These are phyloP conservation scores for Theobroma grandiflorum DNA, from an alignment of 441 rosid species.

Conservation along the genomic window DNA sequence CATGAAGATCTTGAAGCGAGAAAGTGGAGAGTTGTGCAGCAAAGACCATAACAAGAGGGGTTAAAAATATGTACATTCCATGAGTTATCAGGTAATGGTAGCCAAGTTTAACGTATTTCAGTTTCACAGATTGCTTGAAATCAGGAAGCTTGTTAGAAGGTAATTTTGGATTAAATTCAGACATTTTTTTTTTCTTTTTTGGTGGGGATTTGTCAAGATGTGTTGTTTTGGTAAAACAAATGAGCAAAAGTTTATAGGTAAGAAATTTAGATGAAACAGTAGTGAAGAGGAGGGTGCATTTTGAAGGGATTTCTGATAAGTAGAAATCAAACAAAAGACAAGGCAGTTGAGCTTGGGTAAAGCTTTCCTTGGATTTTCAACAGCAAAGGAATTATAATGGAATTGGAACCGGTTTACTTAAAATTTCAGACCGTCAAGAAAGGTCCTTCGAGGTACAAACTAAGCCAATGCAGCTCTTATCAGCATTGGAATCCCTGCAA, in stretches of 20 bases:
- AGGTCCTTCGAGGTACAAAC: background rate
- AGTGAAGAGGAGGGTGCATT: background rate
- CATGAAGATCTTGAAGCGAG: conserved; percentile 36
- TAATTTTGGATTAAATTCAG: background rate
- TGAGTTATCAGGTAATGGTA: conserved; percentile 45
- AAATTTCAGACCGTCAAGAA: background rate
- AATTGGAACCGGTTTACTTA: background rate
- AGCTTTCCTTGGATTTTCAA: background rate
- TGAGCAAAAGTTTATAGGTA: background rate
- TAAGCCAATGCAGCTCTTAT: background rate
- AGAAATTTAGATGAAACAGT: background rate
- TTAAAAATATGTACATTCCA: conserved; percentile 40
- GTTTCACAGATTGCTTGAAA: conserved; percentile 42
- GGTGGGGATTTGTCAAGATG: conserved; percentile 7
- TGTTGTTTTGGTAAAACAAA: background rate
- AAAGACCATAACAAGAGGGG: conserved; percentile 30
- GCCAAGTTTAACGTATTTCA: conserved; percentile 47
- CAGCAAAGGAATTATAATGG: background rate
- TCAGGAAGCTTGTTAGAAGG: conserved; percentile 32
- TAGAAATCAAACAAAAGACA: background rate
- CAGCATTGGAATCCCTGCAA: background rate
- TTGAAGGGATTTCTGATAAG: background rate
- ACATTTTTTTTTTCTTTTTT: background rate
- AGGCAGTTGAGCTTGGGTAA: background rate
- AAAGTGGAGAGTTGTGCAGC: conserved; percentile 41